Evolutionary conservation across 1,139 yeast species (phyloP).

Genomic region (Scheffersomyces illinoinensis): DNA sequence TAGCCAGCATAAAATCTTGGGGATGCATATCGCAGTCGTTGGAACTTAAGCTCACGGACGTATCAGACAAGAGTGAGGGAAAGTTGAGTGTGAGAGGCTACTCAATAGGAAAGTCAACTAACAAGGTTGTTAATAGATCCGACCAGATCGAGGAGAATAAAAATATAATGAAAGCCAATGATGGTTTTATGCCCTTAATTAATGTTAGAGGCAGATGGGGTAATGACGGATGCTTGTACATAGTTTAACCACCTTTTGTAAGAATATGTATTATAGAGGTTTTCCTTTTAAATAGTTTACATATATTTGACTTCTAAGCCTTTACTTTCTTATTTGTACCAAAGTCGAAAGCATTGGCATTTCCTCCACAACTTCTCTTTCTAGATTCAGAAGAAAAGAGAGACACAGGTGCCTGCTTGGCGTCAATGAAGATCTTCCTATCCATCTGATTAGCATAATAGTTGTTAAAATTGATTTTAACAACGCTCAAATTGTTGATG

Average conservation of each 20-base stretch:
- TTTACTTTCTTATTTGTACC: constrained; percentile 9
- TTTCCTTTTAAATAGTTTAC: constrained; percentile 4
- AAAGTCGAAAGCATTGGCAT: neutral
- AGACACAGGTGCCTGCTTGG: constrained; percentile 12
- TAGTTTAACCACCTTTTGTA: constrained; percentile 9
- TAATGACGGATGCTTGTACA: constrained; percentile 70
- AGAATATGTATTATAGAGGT: neutral
- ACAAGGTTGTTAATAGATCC: constrained; percentile 14
- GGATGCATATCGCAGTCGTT: constrained; percentile 54
- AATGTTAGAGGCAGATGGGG: constrained; percentile 61
- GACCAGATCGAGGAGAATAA: constrained; percentile 18
- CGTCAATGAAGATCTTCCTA: constrained; percentile 28
- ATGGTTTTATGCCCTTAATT: constrained; percentile 64
- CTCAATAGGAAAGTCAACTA: constrained; percentile 54
- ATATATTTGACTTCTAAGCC: constrained; percentile 9
- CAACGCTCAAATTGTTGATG: constrained; percentile 16
- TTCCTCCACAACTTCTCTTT: constrained; percentile 21
- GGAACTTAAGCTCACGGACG: constrained; percentile 47
- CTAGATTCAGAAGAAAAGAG: constrained; percentile 12
- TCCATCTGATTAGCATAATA: constrained; percentile 38
- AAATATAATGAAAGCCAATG: constrained; percentile 39
- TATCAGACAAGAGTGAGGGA: constrained; percentile 41
- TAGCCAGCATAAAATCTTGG: constrained; percentile 17
- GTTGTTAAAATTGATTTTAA: constrained; percentile 28
- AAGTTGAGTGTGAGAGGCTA: constrained; percentile 63